Base-by-base conservation (phyloP, 1,284 basidiomycete species). In the Cutaneotrichosporon dermatis region DNA sequence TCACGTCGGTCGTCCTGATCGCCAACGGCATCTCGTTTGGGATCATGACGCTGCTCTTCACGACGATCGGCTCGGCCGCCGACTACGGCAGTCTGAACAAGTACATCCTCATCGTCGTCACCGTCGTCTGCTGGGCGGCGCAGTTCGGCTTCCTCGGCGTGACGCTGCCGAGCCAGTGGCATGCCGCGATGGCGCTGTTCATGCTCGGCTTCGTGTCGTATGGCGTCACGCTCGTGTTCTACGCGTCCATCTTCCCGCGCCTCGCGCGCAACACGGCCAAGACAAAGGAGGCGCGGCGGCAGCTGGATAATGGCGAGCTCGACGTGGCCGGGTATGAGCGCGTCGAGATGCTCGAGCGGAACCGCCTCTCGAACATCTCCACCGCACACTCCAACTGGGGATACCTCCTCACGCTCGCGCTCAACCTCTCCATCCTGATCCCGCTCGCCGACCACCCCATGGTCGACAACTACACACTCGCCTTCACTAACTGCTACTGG, bases 261-360 rank as follows among this genome's bases (percentile, higher is more conserved):
- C 82, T 92, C 2, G 89, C 90, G 0, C 82, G 89, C 5, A 90
- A 91, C 69, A 89, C 90, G 0, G 74, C 81, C 2, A 85, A 83
- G 66, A 80, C 88, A 33, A 83, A 86, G 36, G 72, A 72, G 2
- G 74, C 88, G 2, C 79, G 82, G 36, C 81, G 81, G 51, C 82
- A 82, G 68, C 84, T 83, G 61, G 84, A 86, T 56, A 76, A 76
- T 0, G 85, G 85, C 0, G 81, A 85, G 63, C 83, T 86, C 35
- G 70, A 80, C 0, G 73, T 78, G 3, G 86, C 86, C 52, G 85
- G 84, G 65, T 90, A 88, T 67, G 88, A 89, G 69, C 68, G 70
- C 5, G 87, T 90, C 68, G 89, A 91, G 69, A 88, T 86, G 57
- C 70, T 92, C 53, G 86, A 90, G 77, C 88, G 90, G 80, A 92